Evolutionary conservation across 2,329 filamentous ascomycete genomes (phyloP).

Genomic region (Paraphoma sp.): DNA sequence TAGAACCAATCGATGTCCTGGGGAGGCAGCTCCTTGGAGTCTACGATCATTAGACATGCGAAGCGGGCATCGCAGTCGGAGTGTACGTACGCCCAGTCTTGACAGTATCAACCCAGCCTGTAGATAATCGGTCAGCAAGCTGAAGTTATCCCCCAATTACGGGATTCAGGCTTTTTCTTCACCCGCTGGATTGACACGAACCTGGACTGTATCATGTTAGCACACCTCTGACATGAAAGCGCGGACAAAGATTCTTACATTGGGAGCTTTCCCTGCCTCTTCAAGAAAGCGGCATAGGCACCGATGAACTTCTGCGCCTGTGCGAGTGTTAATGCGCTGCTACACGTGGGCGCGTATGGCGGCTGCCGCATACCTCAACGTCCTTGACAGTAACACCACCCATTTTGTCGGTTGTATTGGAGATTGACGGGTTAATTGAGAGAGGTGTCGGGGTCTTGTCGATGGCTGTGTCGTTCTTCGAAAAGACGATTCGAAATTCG

Average conservation of each 20-base stretch:
- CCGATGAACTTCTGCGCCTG: slow-evolving; percentile 90
- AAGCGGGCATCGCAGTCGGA: not conserved
- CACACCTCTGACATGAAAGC: slow-evolving; percentile 4
- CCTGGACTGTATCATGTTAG: slow-evolving; percentile 63
- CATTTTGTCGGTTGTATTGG: slow-evolving; percentile 71
- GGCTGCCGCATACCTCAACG: slow-evolving; percentile 74
- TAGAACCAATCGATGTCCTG: slow-evolving; percentile 98
- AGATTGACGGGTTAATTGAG: slow-evolving; percentile 23
- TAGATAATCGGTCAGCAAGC: slow-evolving; percentile 57
- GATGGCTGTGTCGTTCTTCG: slow-evolving; percentile 20
- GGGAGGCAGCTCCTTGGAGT: slow-evolving; percentile 95
- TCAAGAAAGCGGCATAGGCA: slow-evolving; percentile 87
- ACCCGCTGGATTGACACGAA: slow-evolving; percentile 60
- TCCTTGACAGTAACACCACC: slow-evolving; percentile 83
- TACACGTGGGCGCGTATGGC: not conserved
- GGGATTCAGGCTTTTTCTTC: slow-evolving; percentile 60
- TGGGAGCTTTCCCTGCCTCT: slow-evolving; percentile 91
- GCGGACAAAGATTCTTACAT: slow-evolving; percentile 54
- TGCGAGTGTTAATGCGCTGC: slow-evolving; percentile 13
- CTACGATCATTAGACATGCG: slow-evolving; percentile 40
- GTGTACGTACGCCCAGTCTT: slow-evolving; percentile 74
- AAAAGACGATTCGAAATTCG: slow-evolving; percentile 10
- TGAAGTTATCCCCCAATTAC: slow-evolving; percentile 58
- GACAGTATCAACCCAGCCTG: slow-evolving; percentile 99
- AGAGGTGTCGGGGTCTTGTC: slow-evolving; percentile 29